Evolutionary conservation across 768 basidiomycete species (phyloP).

Genomic region (Auricularia auricula-judae): DNA sequence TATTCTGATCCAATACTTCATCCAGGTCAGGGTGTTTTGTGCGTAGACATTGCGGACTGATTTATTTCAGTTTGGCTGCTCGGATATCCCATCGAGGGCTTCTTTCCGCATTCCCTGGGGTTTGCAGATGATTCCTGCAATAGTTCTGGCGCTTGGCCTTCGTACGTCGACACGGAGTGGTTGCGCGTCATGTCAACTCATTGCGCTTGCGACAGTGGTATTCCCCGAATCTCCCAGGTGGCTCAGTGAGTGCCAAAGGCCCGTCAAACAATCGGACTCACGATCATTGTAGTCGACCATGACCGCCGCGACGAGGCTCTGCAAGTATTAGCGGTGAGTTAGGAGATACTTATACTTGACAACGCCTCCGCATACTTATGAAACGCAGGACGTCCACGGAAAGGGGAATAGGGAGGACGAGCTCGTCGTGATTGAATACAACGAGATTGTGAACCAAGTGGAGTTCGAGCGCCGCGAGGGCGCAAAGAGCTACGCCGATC

Average conservation of each 20-base stretch:
- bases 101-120: slow-evolving; percentile 78
- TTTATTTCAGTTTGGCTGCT: slow-evolving; percentile 40
- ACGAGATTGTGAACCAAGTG: slow-evolving; percentile 49
- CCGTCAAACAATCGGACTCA: background rate
- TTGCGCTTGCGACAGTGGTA: slow-evolving; percentile 2
- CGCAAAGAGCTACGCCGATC: slow-evolving; percentile 57
- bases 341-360: too few relatives aligned
- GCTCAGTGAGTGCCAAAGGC: slow-evolving; percentile 20
- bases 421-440: slow-evolving; percentile 58
- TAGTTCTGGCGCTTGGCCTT: slow-evolving; percentile 61
- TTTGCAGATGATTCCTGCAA: slow-evolving; percentile 68
- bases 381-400: slow-evolving; percentile 47
- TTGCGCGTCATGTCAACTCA: slow-evolving; percentile 15
- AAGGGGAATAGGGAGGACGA: slow-evolving; percentile 44
- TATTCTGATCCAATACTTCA: slow-evolving; percentile 64
- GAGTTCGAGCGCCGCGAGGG: slow-evolving; percentile 54
- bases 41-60: slow-evolving; percentile 3
- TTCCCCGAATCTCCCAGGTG: slow-evolving; percentile 46
- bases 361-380: too few relatives aligned
- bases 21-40: slow-evolving; percentile 25
- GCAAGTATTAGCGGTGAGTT: slow-evolving; percentile 41
- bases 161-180: slow-evolving; percentile 40
- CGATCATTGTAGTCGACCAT: slow-evolving; percentile 32
- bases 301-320: slow-evolving; percentile 52
- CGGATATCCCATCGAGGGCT: slow-evolving; percentile 55